Percentiles rank a stretch among this genome's conserved stretches.
Evolutionary conservation across 2,329 filamentous ascomycete species (phyloP).

Genomic region (Hypoxylon sp.): DNA sequence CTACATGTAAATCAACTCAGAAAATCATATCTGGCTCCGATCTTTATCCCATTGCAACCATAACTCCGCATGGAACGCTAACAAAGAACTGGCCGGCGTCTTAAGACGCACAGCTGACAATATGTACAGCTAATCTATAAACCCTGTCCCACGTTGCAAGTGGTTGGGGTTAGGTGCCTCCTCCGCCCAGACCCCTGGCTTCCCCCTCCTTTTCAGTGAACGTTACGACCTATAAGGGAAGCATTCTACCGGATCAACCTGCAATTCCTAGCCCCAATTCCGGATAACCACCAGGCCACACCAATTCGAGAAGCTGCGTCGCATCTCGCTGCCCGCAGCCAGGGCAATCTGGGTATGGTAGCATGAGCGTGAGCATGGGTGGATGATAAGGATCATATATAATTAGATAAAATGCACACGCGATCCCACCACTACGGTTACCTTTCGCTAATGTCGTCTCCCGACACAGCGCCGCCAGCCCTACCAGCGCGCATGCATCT

Average conservation of each 20-base stretch:
- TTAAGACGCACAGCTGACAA: slow-evolving; percentile 5
- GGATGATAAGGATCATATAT: slow-evolving; percentile 35
- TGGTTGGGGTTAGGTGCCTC: slow-evolving; percentile 15
- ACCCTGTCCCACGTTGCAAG: slow-evolving; percentile 30
- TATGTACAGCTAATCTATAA: slow-evolving; percentile 9
- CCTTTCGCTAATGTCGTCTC: slow-evolving; percentile 30
- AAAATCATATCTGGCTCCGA: neutral
- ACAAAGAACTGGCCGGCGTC: neutral
- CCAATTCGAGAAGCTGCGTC: slow-evolving; percentile 24
- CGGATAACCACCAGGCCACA: slow-evolving; percentile 29
- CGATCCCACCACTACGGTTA: slow-evolving; percentile 42
- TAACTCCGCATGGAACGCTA: slow-evolving; percentile 6
- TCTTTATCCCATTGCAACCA: slow-evolving; percentile 7
- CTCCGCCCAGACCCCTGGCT: slow-evolving; percentile 26
- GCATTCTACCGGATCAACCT: slow-evolving; percentile 42
- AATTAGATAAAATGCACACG: slow-evolving; percentile 42
- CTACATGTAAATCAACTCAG: neutral
- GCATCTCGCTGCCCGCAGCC: slow-evolving; percentile 7
- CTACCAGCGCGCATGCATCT: slow-evolving; percentile 15
- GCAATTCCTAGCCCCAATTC: slow-evolving; percentile 29
- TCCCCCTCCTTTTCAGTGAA: slow-evolving; percentile 37
- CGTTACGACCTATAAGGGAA: slow-evolving; percentile 37
- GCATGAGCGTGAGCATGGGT: slow-evolving; percentile 9
- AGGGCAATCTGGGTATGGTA: slow-evolving; percentile 30
- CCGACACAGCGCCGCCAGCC: slow-evolving; percentile 31